These are phyloP conservation scores for Rosa persica DNA, from an alignment of 306 rosid genomes.

Conservation along the genomic window DNA sequence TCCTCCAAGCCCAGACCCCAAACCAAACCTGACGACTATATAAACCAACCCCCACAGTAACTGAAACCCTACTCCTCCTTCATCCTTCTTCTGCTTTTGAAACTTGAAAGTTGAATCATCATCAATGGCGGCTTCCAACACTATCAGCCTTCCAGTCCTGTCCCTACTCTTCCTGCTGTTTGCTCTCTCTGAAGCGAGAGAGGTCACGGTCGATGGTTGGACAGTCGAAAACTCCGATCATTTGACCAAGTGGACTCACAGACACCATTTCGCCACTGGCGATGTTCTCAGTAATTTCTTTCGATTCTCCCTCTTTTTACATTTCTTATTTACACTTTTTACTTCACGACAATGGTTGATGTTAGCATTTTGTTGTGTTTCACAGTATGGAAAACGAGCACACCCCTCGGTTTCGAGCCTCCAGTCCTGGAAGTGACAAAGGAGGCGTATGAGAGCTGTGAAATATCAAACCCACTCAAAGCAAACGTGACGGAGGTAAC, in stretches of 20 bases:
- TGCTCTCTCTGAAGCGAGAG: neutral
- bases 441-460: slow-evolving; percentile 11
- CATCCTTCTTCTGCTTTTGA: neutral
- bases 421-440: slow-evolving; percentile 13
- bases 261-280: neutral
- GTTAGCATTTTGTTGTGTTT: neutral
- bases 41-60: neutral
- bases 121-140: slow-evolving; percentile 12
- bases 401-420: neutral
- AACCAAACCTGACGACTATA: neutral
- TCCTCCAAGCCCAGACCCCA: neutral
- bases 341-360: neutral
- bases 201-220: neutral
- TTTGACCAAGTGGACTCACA: neutral
- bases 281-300: slow-evolving; percentile 3
- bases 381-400: neutral
- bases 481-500: slow-evolving; percentile 5
- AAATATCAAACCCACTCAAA: neutral
- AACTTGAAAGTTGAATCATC: neutral
- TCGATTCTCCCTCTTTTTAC: neutral
- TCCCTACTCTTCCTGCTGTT: neutral
- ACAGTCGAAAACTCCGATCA: neutral
- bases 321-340: neutral
- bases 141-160: neutral
- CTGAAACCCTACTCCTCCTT: neutral